A percentile compares a stretch with the other conserved stretches of the same genome.
phyloP scores from a whole-genome alignment of 2,329 filamentous ascomycete species.

The Drechslera avenae region DNA sequence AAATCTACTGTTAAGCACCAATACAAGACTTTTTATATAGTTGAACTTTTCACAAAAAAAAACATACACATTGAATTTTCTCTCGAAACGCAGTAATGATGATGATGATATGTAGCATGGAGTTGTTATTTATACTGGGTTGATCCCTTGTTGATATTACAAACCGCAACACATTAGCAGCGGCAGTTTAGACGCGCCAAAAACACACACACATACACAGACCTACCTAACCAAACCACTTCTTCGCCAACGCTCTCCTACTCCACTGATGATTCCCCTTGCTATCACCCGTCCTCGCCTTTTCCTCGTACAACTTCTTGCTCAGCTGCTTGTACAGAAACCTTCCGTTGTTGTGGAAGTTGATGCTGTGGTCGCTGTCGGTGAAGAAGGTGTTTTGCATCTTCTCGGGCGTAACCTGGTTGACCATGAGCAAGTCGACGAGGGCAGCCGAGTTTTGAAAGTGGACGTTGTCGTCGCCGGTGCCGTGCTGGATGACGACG shows the following conservation, averaged over 20 bases:
- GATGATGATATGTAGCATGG: too few species aligned
- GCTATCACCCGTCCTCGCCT: slow-evolving; percentile 53
- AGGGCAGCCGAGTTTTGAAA: slow-evolving; percentile 70
- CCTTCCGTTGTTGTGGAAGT: slow-evolving; percentile 59
- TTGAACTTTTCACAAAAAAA: too few species aligned
- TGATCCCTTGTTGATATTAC: too few species aligned
- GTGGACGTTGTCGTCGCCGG: slow-evolving; percentile 74
- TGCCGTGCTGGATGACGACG: slow-evolving; percentile 68
- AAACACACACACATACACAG: too few species aligned
- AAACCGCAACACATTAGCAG: too few species aligned
- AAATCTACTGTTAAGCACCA: too few species aligned
- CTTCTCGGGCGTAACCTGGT: slow-evolving; percentile 64
- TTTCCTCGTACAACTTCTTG: slow-evolving; percentile 65
- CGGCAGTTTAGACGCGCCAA: too few species aligned
- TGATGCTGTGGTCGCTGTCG: slow-evolving; percentile 67
- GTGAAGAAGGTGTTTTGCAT: slow-evolving; percentile 69
- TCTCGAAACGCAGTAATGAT: too few species aligned
- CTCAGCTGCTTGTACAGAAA: slow-evolving; percentile 69
- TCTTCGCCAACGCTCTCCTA: slow-evolving; percentile 37
- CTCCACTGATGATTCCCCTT: slow-evolving; percentile 55
- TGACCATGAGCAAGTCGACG: slow-evolving; percentile 65
- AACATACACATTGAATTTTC: too few species aligned
- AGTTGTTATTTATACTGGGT: too few species aligned
- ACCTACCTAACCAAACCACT: slow-evolving; percentile 12
- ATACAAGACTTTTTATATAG: too few species aligned